phyloP scores from a whole-genome alignment of 2,329 filamentous ascomycete genomes.

The Coniochaeta prunicola region DNA sequence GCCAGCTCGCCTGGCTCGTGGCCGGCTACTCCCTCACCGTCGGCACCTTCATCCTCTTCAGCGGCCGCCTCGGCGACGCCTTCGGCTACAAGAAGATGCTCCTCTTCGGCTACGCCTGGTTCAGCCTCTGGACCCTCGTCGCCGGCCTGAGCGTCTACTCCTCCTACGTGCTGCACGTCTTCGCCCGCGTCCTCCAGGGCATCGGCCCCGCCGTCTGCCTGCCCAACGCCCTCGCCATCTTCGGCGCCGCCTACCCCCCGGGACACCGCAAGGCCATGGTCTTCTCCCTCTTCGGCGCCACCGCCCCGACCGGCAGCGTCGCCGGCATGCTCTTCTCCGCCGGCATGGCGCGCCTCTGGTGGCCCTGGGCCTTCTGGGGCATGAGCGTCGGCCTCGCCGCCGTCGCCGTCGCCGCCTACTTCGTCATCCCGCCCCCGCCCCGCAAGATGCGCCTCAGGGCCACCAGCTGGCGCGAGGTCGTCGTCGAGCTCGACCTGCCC shows the following conservation, averaged over 20 bases:
- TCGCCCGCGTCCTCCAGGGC: conserved; percentile 41
- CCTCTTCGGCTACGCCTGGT: conserved; percentile 33
- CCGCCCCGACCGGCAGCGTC: conserved; percentile 15
- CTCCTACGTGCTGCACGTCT: conserved; percentile 29
- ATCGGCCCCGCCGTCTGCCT: conserved; percentile 47
- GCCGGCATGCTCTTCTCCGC: conserved; percentile 22
- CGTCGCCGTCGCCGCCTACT: conserved; percentile 14
- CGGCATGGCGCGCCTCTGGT: conserved; percentile 20
- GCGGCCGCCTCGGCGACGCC: conserved; percentile 36
- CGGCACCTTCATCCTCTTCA: conserved; percentile 39
- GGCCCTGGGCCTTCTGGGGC: conserved; percentile 23
- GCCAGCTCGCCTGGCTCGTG: conserved; percentile 33
- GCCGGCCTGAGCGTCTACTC: conserved; percentile 26
- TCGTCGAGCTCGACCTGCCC: conserved; percentile 15
- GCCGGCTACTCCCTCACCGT: conserved; percentile 36
- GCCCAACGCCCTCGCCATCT: conserved; percentile 49
- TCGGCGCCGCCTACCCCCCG: conserved; percentile 41
- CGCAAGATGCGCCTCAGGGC: neutral
- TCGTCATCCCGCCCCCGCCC: conserved; percentile 11
- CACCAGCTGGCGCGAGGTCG: conserved; percentile 6
- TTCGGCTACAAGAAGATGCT: conserved; percentile 39
- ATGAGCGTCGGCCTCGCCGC: conserved; percentile 15
- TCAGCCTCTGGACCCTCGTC: conserved; percentile 29
- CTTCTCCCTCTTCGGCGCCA: conserved; percentile 26
- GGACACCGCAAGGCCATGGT: conserved; percentile 26